These are phyloP conservation scores for Dalbergia cochinchinensis DNA, from an alignment of 306 rosid genomes.

Conservation along the genomic window DNA sequence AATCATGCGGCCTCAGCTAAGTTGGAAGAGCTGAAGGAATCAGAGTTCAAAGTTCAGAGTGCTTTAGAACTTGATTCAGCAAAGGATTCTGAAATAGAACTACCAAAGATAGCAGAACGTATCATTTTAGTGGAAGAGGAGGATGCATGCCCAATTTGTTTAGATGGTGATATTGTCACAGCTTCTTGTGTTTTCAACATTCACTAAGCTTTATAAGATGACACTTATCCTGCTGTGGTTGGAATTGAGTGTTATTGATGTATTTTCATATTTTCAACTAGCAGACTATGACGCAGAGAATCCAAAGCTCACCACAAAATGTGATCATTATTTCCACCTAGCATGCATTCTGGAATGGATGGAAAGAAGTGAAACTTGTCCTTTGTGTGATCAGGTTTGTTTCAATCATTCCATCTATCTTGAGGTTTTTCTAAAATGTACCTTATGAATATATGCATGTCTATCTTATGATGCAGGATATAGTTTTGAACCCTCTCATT, in stretches of 20 bases:
- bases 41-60: constrained; percentile 61
- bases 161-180: constrained; percentile 75
- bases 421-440: constrained; percentile 18
- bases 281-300: constrained; percentile 86
- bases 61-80: constrained; percentile 53
- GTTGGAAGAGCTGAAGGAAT: constrained; percentile 67
- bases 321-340: constrained; percentile 95
- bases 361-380: constrained; percentile 95
- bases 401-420: constrained; percentile 16
- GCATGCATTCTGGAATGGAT: constrained; percentile 99
- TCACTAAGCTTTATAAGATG: constrained; percentile 14
- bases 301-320: constrained; percentile 77
- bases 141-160: constrained; percentile 91
- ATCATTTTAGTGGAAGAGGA: constrained; percentile 71
- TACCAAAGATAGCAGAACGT: constrained; percentile 63
- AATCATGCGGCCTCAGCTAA: constrained; percentile 57
- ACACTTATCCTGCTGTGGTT: constrained; percentile 40
- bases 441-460: constrained; percentile 1
- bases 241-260: constrained; percentile 20
- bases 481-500: constrained; percentile 76
- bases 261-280: constrained; percentile 35
- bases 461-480: constrained; percentile 68
- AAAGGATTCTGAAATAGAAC: constrained; percentile 75
- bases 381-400: constrained; percentile 91
- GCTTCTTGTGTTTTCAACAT: constrained; percentile 1